Conservation (phyloP, 192 early-diverging fungal genomes). For the Jimgerdemannia flammicorona region DNA sequence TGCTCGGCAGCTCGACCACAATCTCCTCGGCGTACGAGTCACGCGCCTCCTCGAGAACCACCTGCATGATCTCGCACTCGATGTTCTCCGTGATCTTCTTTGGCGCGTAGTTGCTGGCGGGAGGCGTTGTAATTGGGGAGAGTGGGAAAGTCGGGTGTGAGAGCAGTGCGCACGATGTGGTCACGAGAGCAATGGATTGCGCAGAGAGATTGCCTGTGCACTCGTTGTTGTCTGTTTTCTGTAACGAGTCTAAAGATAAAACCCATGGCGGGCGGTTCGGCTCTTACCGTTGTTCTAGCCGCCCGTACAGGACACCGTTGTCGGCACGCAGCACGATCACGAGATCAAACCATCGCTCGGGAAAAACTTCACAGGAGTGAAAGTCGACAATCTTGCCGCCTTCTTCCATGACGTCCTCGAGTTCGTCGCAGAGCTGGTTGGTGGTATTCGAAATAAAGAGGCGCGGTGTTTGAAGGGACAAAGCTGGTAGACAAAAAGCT, state of each 20-base stretch:
- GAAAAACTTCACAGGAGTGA: slow-evolving; percentile 94
- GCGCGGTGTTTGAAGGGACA: no score
- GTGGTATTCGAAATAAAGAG: no score
- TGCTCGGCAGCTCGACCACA: slow-evolving; percentile 76
- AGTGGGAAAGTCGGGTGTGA: no score
- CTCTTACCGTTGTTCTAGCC: slow-evolving; percentile 70
- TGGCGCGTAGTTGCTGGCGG: slow-evolving; percentile 65
- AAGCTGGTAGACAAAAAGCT: background rate
- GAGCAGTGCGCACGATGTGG: no score
- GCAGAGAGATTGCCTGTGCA: no score
- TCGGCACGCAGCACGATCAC: slow-evolving; percentile 86
- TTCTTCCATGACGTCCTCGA: slow-evolving; percentile 73
- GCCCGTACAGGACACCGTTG: slow-evolving; percentile 73
- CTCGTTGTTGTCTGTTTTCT: background rate
- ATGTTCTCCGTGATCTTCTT: slow-evolving; percentile 93
- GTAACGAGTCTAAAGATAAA: background rate
- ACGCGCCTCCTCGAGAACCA: slow-evolving; percentile 83
- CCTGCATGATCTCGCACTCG: slow-evolving; percentile 97
- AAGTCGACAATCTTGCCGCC: slow-evolving; percentile 93
- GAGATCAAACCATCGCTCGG: slow-evolving; percentile 97
- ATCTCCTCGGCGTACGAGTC: slow-evolving; percentile 81
- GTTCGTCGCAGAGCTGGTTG: slow-evolving; percentile 78
- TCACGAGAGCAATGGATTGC: no score
- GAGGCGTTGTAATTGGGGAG: background rate
- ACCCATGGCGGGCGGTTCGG: background rate